phyloP scores from a whole-genome alignment of 371 early-diverging fungal genomes.

The Mortierella sp. region DNA sequence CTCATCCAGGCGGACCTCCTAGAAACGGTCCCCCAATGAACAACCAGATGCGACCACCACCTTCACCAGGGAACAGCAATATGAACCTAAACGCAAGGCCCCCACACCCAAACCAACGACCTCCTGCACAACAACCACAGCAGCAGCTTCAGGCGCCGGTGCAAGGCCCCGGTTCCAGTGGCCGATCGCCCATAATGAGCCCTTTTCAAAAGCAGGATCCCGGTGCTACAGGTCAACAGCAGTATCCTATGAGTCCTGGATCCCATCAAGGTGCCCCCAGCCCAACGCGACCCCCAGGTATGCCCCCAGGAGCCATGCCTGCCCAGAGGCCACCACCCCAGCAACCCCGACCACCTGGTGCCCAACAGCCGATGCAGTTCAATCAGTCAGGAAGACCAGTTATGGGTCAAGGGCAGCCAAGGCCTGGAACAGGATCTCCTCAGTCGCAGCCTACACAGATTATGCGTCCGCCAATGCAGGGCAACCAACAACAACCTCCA shows the following conservation, averaged over 20 bases:
- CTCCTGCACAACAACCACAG: conserved; percentile 22
- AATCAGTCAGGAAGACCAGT: conserved; percentile 25
- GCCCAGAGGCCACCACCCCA: conserved; percentile 24
- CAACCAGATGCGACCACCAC: conserved; percentile 37
- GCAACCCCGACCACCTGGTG: conserved; percentile 22
- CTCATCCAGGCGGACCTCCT: conserved; percentile 13
- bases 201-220: conserved; percentile 44
- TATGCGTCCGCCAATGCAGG: conserved; percentile 23
- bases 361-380: conserved; percentile 23
- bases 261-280: conserved; percentile 7
- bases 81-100: conserved; percentile 30
- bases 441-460: conserved; percentile 25
- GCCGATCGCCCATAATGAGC: conserved; percentile 42
- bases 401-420: conserved; percentile 18
- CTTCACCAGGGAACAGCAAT: conserved; percentile 29
- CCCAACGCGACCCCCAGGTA: conserved; percentile 17
- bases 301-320: conserved; percentile 23
- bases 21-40: conserved; percentile 31
- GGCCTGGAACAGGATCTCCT: conserved; percentile 24
- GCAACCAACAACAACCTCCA: conserved; percentile 10
- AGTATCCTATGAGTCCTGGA: conserved; percentile 14
- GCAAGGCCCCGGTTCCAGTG: conserved; percentile 6
- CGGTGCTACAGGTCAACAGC: conserved; percentile 7
- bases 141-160: conserved; percentile 29
- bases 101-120: conserved; percentile 27